These are phyloP conservation scores for Achlya hypogyna DNA, from an alignment of 352 stramenopile species.

Conservation along the genomic window DNA sequence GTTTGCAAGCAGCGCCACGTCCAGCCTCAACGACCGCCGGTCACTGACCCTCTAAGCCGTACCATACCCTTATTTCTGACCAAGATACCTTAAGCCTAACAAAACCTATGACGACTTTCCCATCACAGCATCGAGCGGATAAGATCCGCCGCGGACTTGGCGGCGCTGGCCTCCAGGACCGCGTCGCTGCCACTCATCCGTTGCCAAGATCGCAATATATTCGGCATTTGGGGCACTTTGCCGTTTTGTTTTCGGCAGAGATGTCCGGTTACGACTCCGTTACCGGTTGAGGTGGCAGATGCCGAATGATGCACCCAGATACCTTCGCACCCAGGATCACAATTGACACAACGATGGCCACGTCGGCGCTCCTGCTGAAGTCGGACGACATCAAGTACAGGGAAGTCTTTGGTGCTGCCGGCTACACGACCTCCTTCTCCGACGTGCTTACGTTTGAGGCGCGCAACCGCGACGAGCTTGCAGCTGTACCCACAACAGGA, in stretches of 20 bases:
- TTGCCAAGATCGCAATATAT: too few relatives aligned
- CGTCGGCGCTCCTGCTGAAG: slow-evolving; percentile 56
- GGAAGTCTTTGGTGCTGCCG: slow-evolving; percentile 25
- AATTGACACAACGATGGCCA: not conserved
- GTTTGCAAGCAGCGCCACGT: not conserved
- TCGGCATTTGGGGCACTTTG: too few relatives aligned
- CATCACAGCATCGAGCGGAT: too few relatives aligned
- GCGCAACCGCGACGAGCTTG: slow-evolving; percentile 36
- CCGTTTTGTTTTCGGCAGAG: too few relatives aligned
- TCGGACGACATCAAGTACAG: slow-evolving; percentile 48
- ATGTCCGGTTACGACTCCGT: too few relatives aligned
- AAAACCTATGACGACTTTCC: too few relatives aligned
- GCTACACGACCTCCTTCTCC: slow-evolving; percentile 32
- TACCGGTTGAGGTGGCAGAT: too few relatives aligned
- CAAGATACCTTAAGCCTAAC: too few relatives aligned
- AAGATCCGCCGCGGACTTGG: too few relatives aligned
- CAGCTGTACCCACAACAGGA: slow-evolving; percentile 22
- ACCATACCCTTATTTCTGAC: too few relatives aligned
- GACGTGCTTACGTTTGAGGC: slow-evolving; percentile 66
- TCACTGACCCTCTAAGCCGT: slow-evolving; percentile 3
- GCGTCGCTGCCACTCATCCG: too few relatives aligned
- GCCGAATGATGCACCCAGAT: not conserved
- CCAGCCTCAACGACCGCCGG: not conserved
- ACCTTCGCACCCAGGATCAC: not conserved
- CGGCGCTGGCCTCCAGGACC: too few relatives aligned